Conservation (phyloP, 2,329 filamentous ascomycete species). For the Trichoderma atrobrunneum region DNA sequence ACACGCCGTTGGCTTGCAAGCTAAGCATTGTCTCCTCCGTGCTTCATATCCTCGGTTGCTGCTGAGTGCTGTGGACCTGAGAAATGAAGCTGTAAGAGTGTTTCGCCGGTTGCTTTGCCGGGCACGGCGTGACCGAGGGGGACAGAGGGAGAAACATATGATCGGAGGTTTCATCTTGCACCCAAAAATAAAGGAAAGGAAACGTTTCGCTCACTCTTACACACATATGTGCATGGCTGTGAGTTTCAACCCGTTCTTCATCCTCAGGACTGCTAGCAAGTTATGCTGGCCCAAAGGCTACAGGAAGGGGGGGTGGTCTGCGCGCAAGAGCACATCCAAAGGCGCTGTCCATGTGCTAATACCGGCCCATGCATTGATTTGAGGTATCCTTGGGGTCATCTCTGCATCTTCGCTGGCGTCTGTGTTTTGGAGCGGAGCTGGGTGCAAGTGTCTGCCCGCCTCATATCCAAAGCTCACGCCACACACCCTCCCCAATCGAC, state of each 20-base stretch:
- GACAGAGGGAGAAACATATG: conserved; percentile 12
- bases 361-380: not conserved
- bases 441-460: conserved; percentile 6
- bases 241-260: conserved; percentile 8
- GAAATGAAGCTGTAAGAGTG: not conserved
- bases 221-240: not conserved
- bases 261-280: not conserved
- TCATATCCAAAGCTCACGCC: conserved; percentile 13
- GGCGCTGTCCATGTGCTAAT: conserved; percentile 12
- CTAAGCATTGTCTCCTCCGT: not conserved
- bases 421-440: conserved; percentile 13
- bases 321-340: conserved; percentile 8
- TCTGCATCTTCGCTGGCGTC: conserved; percentile 8
- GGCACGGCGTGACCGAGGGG: conserved; percentile 17
- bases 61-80: conserved; percentile 5
- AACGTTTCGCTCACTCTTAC: conserved; percentile 16
- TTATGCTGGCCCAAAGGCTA: not conserved
- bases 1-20: not conserved
- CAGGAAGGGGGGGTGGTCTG: conserved; percentile 3
- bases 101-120: not conserved
- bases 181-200: not conserved
- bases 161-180: conserved; percentile 12
- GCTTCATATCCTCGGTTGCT: conserved; percentile 18
- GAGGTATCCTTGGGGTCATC: conserved; percentile 2
- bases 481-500: conserved; percentile 12